phyloP scores from a whole-genome alignment of 129 eudicot genomes.

The Solidago caesia region DNA sequence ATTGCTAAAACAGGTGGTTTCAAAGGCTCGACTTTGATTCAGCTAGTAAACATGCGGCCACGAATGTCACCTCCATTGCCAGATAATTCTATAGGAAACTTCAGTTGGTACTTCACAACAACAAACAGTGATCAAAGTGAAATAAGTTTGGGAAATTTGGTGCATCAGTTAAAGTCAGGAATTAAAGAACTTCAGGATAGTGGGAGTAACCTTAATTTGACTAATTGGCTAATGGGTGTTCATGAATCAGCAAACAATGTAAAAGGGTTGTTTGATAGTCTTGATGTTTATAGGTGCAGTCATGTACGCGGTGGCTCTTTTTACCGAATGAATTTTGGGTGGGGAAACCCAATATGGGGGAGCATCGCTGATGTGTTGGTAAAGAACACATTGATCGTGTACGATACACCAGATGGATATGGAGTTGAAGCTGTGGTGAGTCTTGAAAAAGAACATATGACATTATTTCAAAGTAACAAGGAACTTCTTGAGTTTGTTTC shows the following conservation, averaged over 20 bases:
- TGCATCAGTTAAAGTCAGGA: constrained; percentile 21
- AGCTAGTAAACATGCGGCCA: constrained; percentile 32
- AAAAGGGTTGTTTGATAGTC: constrained; percentile 31
- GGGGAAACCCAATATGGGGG: too few relatives aligned
- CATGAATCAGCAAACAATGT: constrained; percentile 21
- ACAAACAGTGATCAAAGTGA: background rate
- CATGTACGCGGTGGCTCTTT: too few relatives aligned
- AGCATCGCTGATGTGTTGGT: too few relatives aligned
- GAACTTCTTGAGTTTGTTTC: too few relatives aligned
- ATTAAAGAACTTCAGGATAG: constrained; percentile 11
- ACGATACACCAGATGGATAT: too few relatives aligned
- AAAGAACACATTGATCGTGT: too few relatives aligned
- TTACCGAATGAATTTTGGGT: too few relatives aligned
- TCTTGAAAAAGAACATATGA: too few relatives aligned
- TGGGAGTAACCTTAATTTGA: background rate
- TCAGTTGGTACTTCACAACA: constrained; percentile 30
- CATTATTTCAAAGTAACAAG: too few relatives aligned
- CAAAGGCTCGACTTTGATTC: constrained; percentile 18
- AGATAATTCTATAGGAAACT: constrained; percentile 23
- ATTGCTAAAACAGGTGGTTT: constrained; percentile 13
- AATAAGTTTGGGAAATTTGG: constrained; percentile 10
- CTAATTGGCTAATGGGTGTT: constrained; percentile 19
- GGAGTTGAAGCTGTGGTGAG: too few relatives aligned
- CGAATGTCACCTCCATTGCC: constrained; percentile 22
- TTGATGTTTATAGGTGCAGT: constrained; percentile 15